A percentile compares a stretch with the other conserved stretches of the same genome.
phyloP scores from a whole-genome alignment of 2,329 filamentous ascomycete genomes.

The Plenodomus biglobosus region DNA sequence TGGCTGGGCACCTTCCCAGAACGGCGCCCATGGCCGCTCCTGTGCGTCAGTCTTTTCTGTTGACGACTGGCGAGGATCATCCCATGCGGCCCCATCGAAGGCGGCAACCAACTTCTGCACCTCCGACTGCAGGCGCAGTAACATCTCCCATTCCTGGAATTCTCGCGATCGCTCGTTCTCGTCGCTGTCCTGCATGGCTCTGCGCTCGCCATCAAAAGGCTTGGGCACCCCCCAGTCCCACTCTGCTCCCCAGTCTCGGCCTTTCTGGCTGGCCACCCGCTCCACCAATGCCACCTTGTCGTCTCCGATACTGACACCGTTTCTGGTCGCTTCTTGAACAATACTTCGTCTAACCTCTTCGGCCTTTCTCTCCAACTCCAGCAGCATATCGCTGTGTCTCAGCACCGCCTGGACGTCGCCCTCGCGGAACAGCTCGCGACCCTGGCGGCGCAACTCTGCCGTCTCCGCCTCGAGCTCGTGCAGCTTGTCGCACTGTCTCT shows the following conservation, averaged over 20 bases:
- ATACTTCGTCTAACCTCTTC: slow-evolving; percentile 31
- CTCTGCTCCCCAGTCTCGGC: slow-evolving; percentile 39
- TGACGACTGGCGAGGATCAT: slow-evolving; percentile 1
- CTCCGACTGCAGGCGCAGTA: slow-evolving; percentile 9
- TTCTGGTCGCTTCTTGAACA: slow-evolving; percentile 12
- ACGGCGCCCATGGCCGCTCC: slow-evolving; percentile 12
- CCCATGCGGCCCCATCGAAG: slow-evolving; percentile 9
- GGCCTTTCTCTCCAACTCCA: slow-evolving; percentile 28
- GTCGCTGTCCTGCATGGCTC: background rate
- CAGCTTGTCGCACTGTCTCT: slow-evolving; percentile 29
- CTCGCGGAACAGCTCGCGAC: slow-evolving; percentile 28
- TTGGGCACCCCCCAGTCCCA: slow-evolving; percentile 40
- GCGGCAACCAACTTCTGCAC: slow-evolving; percentile 8
- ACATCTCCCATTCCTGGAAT: slow-evolving; percentile 1
- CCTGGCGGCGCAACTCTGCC: slow-evolving; percentile 23
- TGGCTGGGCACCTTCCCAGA: slow-evolving; percentile 25
- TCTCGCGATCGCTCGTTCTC: slow-evolving; percentile 4
- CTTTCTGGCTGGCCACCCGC: slow-evolving; percentile 33
- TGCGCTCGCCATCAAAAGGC: slow-evolving; percentile 24
- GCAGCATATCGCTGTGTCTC: slow-evolving; percentile 38
- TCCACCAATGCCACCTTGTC: slow-evolving; percentile 27
- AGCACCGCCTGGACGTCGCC: slow-evolving; percentile 31
- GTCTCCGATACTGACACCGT: background rate
- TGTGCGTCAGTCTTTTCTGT: background rate
- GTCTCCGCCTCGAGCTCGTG: slow-evolving; percentile 25